phyloP scores from a whole-genome alignment of 805 yeast genomes.

The Saccharomycopsis amapae region DNA sequence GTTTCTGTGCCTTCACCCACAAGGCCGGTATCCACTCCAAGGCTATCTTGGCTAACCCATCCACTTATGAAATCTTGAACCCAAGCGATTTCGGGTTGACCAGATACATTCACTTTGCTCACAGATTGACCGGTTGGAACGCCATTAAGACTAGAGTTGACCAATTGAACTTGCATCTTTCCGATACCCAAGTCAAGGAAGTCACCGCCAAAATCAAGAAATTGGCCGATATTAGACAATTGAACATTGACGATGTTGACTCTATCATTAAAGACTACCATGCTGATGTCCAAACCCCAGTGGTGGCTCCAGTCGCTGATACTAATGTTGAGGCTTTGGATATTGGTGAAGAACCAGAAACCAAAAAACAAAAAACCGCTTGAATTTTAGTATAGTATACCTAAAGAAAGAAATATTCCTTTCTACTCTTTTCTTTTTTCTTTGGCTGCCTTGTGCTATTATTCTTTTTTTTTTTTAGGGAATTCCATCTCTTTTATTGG shows the following conservation, averaged over 20 bases:
- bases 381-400: no score
- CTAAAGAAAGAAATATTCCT: no score
- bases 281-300: conserved; percentile 60
- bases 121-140: conserved; percentile 98
- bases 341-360: neutral
- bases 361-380: conserved; percentile 1
- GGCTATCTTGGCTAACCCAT: conserved; percentile 96
- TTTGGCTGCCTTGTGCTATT: no score
- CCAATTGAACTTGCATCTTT: conserved; percentile 81
- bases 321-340: neutral
- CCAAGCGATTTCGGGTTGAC: conserved; percentile 95
- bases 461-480: no score
- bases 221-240: conserved; percentile 90
- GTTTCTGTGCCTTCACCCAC: conserved; percentile 99
- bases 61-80: conserved; percentile 94
- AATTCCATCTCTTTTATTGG: neutral
- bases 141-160: conserved; percentile 98
- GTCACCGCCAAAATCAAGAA: conserved; percentile 89
- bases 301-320: conserved; percentile 26
- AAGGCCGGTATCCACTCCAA: conserved; percentile 99
- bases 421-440: no score
- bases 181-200: conserved; percentile 92
- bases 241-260: conserved; percentile 95
- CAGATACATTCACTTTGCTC: conserved; percentile 95
- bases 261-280: conserved; percentile 93